Conservation (phyloP, 1,284 basidiomycete genomes). For the Ustanciosporium gigantosporum region DNA sequence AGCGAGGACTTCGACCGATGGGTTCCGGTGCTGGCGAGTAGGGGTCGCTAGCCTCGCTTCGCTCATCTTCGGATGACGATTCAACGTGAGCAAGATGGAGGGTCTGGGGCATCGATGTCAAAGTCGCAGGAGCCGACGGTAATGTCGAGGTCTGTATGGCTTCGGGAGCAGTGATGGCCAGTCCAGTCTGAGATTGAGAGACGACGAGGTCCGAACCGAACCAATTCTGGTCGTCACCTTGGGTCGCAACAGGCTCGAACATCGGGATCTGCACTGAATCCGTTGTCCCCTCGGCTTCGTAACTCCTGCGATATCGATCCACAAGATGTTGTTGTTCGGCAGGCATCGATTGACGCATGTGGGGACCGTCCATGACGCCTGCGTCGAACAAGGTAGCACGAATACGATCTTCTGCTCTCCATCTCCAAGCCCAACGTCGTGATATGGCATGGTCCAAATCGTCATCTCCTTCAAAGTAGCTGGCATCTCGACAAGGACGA, state of each 20-base stretch:
- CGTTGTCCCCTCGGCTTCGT: too few species aligned
- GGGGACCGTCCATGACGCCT: conserved; percentile 7
- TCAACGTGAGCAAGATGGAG: conserved; percentile 12
- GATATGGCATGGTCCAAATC: not conserved
- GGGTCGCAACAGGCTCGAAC: not conserved
- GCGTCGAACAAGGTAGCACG: conserved; percentile 24
- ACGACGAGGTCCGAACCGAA: not conserved
- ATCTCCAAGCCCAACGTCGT: conserved; percentile 26
- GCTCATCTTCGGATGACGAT: conserved; percentile 11
- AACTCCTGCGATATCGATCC: not conserved
- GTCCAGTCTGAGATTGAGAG: conserved; percentile 15
- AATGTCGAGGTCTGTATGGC: conserved; percentile 16
- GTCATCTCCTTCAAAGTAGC: too few species aligned
- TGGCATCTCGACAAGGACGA: too few species aligned
- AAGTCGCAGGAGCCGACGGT: not conserved
- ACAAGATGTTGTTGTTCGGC: not conserved
- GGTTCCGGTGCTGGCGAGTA: conserved; percentile 26
- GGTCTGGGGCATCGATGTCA: not conserved
- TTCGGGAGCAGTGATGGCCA: conserved; percentile 17
- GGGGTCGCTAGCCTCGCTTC: conserved; percentile 15
- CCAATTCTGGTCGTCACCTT: conserved; percentile 4
- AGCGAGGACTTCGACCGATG: conserved; percentile 22
- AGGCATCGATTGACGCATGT: not conserved
- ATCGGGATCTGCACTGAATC: not conserved
- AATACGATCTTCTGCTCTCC: conserved; percentile 34